phyloP scores from a whole-genome alignment of 129 eudicot species.

The Helianthus tuberosus region DNA sequence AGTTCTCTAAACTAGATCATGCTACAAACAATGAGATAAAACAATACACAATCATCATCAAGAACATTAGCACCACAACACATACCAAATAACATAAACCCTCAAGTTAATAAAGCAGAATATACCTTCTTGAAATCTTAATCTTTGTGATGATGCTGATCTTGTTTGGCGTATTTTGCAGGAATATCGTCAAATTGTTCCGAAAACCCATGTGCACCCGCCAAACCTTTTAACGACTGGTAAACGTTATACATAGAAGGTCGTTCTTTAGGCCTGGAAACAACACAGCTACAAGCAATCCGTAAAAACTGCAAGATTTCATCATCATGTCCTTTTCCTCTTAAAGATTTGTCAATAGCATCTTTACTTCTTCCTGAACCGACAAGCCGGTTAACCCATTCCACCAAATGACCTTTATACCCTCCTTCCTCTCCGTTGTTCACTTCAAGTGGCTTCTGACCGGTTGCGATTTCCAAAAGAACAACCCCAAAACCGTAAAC shows the following conservation, averaged over 20 bases:
- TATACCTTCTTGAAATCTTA: slow-evolving; percentile 32
- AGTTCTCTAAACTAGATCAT: slow-evolving; percentile 27
- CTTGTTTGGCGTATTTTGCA: slow-evolving; percentile 48
- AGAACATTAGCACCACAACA: slow-evolving; percentile 26
- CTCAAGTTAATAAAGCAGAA: slow-evolving; percentile 12
- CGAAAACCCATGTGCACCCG: slow-evolving; percentile 46
- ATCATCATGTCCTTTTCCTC: slow-evolving; percentile 58
- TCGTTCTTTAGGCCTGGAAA: slow-evolving; percentile 68
- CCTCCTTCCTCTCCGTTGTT: slow-evolving; percentile 58
- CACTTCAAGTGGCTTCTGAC: slow-evolving; percentile 71
- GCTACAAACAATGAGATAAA: slow-evolving; percentile 30
- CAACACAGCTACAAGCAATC: slow-evolving; percentile 63
- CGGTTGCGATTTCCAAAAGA: slow-evolving; percentile 60
- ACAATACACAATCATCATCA: slow-evolving; percentile 14
- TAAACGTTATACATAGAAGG: slow-evolving; percentile 64
- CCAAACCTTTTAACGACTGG: slow-evolving; percentile 53
- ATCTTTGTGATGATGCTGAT: slow-evolving; percentile 45
- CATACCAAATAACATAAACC: slow-evolving; percentile 24
- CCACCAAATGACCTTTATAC: slow-evolving; percentile 67
- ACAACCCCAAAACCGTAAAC: slow-evolving; percentile 70
- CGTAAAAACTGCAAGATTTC: slow-evolving; percentile 57
- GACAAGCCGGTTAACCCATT: slow-evolving; percentile 54
- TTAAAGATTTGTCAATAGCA: slow-evolving; percentile 50
- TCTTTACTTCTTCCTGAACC: slow-evolving; percentile 55
- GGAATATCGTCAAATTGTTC: slow-evolving; percentile 64